Base-by-base conservation (phyloP, 257 asterid species). In the Henckelia pumila region DNA sequence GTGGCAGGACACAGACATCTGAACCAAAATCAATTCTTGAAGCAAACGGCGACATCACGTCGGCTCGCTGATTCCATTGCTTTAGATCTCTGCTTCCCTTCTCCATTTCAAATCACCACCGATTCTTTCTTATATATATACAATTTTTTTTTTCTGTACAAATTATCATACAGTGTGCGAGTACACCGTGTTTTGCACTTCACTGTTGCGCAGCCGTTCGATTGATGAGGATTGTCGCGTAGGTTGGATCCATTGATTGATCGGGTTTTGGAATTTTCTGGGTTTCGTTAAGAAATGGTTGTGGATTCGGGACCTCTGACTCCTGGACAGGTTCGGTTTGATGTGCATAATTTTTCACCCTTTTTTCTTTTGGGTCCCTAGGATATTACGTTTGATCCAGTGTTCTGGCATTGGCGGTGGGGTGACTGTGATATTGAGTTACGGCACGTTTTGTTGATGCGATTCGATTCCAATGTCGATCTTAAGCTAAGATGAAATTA, bases 281-380 rank as follows among this genome's bases (percentile, higher is more conserved):
- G 63, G 29, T 40, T 33, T 67, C 30, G 3, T 57, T 37, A 26
- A 23, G 56, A 70, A 75, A 87, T 89, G 96, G 82, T 81, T 70
- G 88, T 77, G 85, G 87, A 63, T 77, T 58, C 92, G 66, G 92
- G 86, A 55, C 95, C 86, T 56, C 80, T 86, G 75, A 82, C 91
- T 10, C 79, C 93, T 33, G 93, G 92, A 26, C 95, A 80, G 91
- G 95, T 89, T 65, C 11, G 79, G 58, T 29, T 20, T 60, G 61
- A 64, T n/a, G 20, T 19, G 35, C 67, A 5, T 29, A 56, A 6
- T 57, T 10, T 11, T 13, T 20, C 29, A 2, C 55, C 30, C 5
- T 72, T 70, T 47, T 37, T 69, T n/a, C n/a, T n/a, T n/a, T n/a
- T n/a, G n/a, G n/a, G 71, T 63, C 71, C 11, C 37, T 60, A 44